These are phyloP conservation scores for Schizosaccharomyces cryophilus DNA, from an alignment of 805 yeast species.

Conservation along the genomic window DNA sequence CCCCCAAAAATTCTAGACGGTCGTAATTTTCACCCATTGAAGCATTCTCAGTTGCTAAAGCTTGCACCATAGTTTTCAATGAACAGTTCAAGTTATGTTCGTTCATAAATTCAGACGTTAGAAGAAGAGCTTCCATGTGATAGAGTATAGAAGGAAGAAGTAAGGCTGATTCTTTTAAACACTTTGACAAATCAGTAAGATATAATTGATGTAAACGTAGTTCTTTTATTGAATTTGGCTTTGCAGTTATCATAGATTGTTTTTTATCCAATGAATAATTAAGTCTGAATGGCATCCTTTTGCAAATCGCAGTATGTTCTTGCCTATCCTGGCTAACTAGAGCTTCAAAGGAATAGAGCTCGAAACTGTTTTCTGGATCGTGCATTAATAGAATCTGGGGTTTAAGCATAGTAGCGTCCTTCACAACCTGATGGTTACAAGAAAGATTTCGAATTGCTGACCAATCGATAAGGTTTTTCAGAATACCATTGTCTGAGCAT, in stretches of 20 bases:
- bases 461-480: not conserved
- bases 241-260: not conserved
- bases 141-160: conserved; percentile 1
- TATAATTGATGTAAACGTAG: not conserved
- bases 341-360: no score
- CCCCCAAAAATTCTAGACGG: conserved; percentile 4
- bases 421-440: not conserved
- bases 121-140: not conserved
- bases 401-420: not conserved
- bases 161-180: not conserved
- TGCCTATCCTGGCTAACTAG: no score
- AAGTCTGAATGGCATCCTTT: no score
- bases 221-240: not conserved
- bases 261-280: no score
- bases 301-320: no score
- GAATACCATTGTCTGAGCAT: not conserved
- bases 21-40: conserved; percentile 2
- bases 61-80: not conserved
- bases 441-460: not conserved
- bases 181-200: not conserved
- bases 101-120: not conserved
- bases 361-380: no score
- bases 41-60: conserved; percentile 1
- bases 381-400: not conserved
- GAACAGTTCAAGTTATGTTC: not conserved